These are phyloP conservation scores for Suillus variegatus DNA, from an alignment of 768 basidiomycete species.

Conservation along the genomic window DNA sequence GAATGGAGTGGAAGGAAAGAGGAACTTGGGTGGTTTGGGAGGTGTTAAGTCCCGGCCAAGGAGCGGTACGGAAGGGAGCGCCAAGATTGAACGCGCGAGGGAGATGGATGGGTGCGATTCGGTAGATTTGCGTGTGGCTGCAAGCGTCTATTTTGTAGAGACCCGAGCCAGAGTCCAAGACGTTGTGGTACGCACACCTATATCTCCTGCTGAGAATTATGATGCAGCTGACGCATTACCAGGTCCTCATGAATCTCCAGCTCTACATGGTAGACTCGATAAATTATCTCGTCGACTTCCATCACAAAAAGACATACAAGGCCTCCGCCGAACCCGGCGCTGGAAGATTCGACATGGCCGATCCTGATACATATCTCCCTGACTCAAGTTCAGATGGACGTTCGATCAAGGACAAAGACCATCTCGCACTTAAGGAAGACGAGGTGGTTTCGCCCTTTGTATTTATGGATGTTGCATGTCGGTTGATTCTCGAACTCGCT, in stretches of 20 bases:
- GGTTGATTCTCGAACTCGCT: constrained; percentile 91
- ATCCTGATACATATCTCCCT: constrained; percentile 32
- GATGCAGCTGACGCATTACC: constrained; percentile 6
- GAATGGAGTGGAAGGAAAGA: constrained; percentile 99
- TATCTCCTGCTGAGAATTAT: constrained; percentile 5
- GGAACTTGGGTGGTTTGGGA: constrained; percentile 71
- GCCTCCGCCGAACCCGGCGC: constrained; percentile 69
- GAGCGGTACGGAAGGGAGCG: constrained; percentile 34
- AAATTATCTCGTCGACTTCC: constrained; percentile 98
- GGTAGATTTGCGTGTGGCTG: constrained; percentile 68
- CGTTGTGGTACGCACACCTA: constrained; percentile 69
- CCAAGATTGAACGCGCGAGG: constrained; percentile 60
- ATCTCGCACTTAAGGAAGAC: constrained; percentile 46
- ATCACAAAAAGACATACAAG: constrained; percentile 93
- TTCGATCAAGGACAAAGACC: constrained; percentile 55
- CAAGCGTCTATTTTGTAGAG: constrained; percentile 90
- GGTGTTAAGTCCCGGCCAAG: constrained; percentile 41
- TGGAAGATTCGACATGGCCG: constrained; percentile 68
- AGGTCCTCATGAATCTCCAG: constrained; percentile 97
- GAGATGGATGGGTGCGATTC: constrained; percentile 60
- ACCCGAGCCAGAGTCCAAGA: constrained; percentile 87
- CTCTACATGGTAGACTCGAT: constrained; percentile 94
- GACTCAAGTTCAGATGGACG: constrained; percentile 59
- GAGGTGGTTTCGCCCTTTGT: constrained; percentile 85
- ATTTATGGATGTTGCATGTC: constrained; percentile 95